phyloP scores from a whole-genome alignment of 1,139 yeast genomes.

The Pneumocystis murina region DNA sequence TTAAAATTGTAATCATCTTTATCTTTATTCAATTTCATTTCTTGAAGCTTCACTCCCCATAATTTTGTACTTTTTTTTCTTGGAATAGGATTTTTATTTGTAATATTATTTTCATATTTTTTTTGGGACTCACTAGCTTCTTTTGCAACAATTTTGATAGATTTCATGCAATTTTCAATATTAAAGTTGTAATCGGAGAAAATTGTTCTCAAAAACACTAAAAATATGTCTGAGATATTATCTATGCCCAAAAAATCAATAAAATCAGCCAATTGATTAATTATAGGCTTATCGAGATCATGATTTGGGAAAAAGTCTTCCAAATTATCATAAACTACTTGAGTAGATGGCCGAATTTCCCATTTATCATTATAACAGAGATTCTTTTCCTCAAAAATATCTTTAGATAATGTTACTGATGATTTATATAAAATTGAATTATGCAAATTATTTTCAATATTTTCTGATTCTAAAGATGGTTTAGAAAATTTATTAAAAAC shows the following conservation, averaged over 20 bases:
- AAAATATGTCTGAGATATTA: not conserved
- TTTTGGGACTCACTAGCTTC: conserved; percentile 63
- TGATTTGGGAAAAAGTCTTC: conserved; percentile 88
- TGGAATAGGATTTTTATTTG: conserved; percentile 12
- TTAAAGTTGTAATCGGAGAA: not conserved
- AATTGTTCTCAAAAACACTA: not conserved
- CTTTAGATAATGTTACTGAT: not conserved
- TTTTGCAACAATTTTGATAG: conserved; percentile 80
- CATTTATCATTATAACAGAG: conserved; percentile 13
- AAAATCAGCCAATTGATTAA: conserved; percentile 42
- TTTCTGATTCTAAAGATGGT: conserved; percentile 1
- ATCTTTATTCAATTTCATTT: conserved; percentile 59
- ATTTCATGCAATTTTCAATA: conserved; percentile 43
- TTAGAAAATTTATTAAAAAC: conserved; percentile 3
- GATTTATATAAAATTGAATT: not conserved
- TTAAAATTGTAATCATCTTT: not conserved
- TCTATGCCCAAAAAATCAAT: not conserved
- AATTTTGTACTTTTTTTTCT: conserved; percentile 63
- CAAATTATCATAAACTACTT: conserved; percentile 77
- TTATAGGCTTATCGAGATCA: conserved; percentile 80
- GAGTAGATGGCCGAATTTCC: conserved; percentile 87
- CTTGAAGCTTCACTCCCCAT: conserved; percentile 94
- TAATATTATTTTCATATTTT: conserved; percentile 23
- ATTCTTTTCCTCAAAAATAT: not conserved
- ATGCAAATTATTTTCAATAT: not conserved